Evolutionary conservation across 2,329 filamentous ascomycete genomes (phyloP), one percentile per base, ranked within the genome.

Genomic region (Sarocladium kiliense): DNA sequence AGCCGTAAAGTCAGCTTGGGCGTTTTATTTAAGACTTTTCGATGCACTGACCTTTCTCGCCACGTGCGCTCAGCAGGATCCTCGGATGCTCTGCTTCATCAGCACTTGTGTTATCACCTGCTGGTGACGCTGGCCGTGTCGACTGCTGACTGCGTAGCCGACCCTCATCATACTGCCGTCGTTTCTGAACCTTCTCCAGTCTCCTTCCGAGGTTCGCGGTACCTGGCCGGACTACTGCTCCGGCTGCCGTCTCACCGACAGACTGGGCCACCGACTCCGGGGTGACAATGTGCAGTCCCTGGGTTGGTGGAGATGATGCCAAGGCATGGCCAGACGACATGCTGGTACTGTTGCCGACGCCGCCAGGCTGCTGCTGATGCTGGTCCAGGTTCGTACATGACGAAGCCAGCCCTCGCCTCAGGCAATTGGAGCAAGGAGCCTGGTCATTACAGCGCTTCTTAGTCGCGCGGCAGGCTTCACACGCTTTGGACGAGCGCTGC

Each of bases 361-460:
- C 25, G 21, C n/a, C 44, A 6, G 10, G 23, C 25, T 27, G 44
- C 44, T 27, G 44, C 41, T 7, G 41, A 6, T 27, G n/a, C 30
- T n/a, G n/a, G n/a, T 32, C 11, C 47, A 51, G 47, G 47, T 51
- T 51, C 30, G 47, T 51, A 23, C 47, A 51, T 36, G 47, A 51
- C 47, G 47, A 34, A 36, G 47, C 47, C 3, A 51, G 47, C 7
- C 47, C 47, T 32, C 47, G 6, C 19, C 47, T 51, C 47, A 51
- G 16, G 19, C 47, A 51, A 19, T 51, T 51, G 12, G 47, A 51
- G 18, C 47, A 51, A 3, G 47, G 47, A 19, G 47, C 47, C 30
- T 51, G 47, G 47, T 51, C 47, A 23, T 51, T 36, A 23, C 47
- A 51, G 12, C 47, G 47, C 47, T 51, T 51, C 47, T 51, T 51